Conservation (phyloP, 345 rosid genomes). For the Sapria himalayana region DNA sequence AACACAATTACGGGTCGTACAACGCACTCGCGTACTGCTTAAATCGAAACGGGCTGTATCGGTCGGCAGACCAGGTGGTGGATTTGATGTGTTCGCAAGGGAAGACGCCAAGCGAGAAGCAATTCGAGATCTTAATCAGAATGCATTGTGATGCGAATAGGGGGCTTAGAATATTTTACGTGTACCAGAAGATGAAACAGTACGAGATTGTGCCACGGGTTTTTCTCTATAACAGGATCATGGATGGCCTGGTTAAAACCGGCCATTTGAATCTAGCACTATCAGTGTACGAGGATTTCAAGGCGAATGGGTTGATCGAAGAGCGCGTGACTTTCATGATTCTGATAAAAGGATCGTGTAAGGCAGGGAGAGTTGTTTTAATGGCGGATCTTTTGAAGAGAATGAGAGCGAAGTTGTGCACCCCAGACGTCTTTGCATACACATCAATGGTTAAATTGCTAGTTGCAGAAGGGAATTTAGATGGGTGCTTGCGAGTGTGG, state of each 20-base stretch:
- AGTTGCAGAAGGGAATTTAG: slow-evolving; percentile 43
- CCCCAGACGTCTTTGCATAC: slow-evolving; percentile 76
- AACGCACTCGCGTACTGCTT: slow-evolving; percentile 82
- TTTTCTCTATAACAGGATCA: slow-evolving; percentile 58
- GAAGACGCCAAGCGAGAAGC: slow-evolving; percentile 54
- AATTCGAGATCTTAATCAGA: slow-evolving; percentile 79
- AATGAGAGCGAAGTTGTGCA: slow-evolving; percentile 51
- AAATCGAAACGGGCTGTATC: slow-evolving; percentile 32
- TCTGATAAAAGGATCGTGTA: slow-evolving; percentile 61
- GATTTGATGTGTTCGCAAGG: slow-evolving; percentile 83
- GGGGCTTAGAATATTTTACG: slow-evolving; percentile 57
- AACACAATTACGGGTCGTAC: slow-evolving; percentile 55
- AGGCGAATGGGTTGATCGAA: slow-evolving; percentile 44
- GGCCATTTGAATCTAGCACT: slow-evolving; percentile 54
- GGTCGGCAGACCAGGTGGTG: slow-evolving; percentile 77
- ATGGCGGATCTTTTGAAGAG: slow-evolving; percentile 37
- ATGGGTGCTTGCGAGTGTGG: slow-evolving; percentile 63
- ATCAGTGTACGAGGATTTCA: slow-evolving; percentile 67
- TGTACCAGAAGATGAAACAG: slow-evolving; percentile 79
- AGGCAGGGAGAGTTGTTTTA: slow-evolving; percentile 37
- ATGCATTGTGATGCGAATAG: slow-evolving; percentile 73
- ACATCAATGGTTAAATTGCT: slow-evolving; percentile 56
- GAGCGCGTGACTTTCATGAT: slow-evolving; percentile 63
- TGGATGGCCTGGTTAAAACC: slow-evolving; percentile 47
- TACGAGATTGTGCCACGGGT: slow-evolving; percentile 50